Evolutionary conservation across 2,329 filamentous ascomycete species (phyloP), one percentile per base, ranked within the genome.

Genomic region (Claviceps africana): DNA sequence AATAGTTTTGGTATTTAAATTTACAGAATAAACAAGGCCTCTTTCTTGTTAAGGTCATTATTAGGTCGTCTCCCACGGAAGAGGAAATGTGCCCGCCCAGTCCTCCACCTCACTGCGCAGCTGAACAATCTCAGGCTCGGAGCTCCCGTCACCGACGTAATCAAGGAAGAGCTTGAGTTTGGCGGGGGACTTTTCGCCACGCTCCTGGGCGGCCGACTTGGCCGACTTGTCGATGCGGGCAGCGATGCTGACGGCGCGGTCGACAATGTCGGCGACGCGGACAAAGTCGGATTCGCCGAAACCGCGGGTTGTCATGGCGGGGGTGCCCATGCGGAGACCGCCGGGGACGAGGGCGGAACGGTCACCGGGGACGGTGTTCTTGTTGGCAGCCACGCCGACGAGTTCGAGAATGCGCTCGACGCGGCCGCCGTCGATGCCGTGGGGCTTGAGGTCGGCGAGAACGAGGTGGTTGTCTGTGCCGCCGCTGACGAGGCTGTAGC

Each of bases 381-480:
- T 98, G 78, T 98, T 98, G 66, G 87, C 86, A n/a, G 93, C 93
- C 50, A 97, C 91, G 61, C 91, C 91, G 58, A 94, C 88, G 47
- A 95, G 81, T 67, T 96, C 90, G 25, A 96, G 78, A 17, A 95
- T 83, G 47, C 88, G 83, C 73, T 96, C 90, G 15, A 95, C 88
- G 51, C 90, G 84, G 25, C 86, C 85, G 59, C 90, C 90, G 64
- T 98, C 93, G 55, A 98, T 82, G 53, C 78, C 77, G 65, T 93
- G 86, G 39, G 87, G 82, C 73, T 95, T 95, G 49, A 98, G 79
- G 68, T 98, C 93, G 48, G 93, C 76, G 19, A 98, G 79, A 11
- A 98, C 86, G 57, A 98, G 83, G 72, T 98, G 93, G 75, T 95
- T 97, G 73, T 98, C 93, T 28, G 93, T 98, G 59, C 93, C 93